Evolutionary conservation across 495 filamentous ascomycete species (phyloP).

Genomic region (Polyplosphaeria fusca): DNA sequence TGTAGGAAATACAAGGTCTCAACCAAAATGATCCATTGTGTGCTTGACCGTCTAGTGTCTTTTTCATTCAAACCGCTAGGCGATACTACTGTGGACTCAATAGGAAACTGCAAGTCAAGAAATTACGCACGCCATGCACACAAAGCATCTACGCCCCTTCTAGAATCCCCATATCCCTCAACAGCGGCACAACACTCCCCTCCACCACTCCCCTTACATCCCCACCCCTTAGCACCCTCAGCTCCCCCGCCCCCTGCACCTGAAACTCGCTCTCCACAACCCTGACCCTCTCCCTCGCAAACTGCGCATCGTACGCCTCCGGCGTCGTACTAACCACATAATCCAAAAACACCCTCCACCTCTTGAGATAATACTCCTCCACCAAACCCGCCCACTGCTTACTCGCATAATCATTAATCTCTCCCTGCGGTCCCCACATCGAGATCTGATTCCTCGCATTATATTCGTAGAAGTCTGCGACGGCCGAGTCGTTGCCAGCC

Average conservation of each 20-base stretch:
- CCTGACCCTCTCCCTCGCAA: slow-evolving; percentile 5
- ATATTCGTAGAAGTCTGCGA: slow-evolving; percentile 48
- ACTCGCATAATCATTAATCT: slow-evolving; percentile 52
- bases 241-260: not conserved
- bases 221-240: not conserved
- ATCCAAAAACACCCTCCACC: slow-evolving; percentile 50
- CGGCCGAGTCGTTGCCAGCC: slow-evolving; percentile 19
- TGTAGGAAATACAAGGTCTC: too few species aligned
- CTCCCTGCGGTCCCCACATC: slow-evolving; percentile 51
- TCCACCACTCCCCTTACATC: slow-evolving; percentile 5
- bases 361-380: slow-evolving; percentile 48
- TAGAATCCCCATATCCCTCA: slow-evolving; percentile 6
- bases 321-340: slow-evolving; percentile 37
- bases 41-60: too few species aligned
- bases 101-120: too few species aligned
- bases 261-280: slow-evolving; percentile 18
- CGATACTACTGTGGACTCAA: too few species aligned
- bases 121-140: too few species aligned
- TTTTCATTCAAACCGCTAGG: too few species aligned
- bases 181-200: slow-evolving; percentile 1
- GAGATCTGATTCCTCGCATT: slow-evolving; percentile 55
- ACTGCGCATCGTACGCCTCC: slow-evolving; percentile 3
- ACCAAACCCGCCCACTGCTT: slow-evolving; percentile 53
- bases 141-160: too few species aligned
- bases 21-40: too few species aligned